Conservation (phyloP, 2,329 filamentous ascomycete species). For the Colletotrichum eremochloae region DNA sequence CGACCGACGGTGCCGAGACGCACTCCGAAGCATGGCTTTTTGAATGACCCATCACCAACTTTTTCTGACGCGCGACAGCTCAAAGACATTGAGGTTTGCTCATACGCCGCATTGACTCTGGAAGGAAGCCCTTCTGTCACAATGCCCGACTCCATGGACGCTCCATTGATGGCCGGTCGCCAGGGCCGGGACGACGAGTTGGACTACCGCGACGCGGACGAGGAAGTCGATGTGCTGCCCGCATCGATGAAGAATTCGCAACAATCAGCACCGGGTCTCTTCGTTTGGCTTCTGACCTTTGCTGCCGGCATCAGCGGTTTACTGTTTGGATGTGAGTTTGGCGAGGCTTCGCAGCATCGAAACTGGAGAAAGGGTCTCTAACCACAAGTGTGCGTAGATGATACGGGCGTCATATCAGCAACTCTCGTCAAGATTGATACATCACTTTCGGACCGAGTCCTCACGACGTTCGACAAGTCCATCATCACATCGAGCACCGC, state of each 20-base stretch:
- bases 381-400: constrained; percentile 58
- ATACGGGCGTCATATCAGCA: constrained; percentile 77
- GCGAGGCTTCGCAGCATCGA: background rate
- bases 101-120: constrained; percentile 5
- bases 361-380: constrained; percentile 11
- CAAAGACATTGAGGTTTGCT: background rate
- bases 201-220: constrained; percentile 46
- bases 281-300: constrained; percentile 73
- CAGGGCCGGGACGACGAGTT: constrained; percentile 49
- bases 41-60: constrained; percentile 27
- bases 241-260: constrained; percentile 38
- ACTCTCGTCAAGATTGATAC: constrained; percentile 74
- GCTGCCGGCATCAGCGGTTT: constrained; percentile 77
- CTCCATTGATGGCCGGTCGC: constrained; percentile 39
- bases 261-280: constrained; percentile 57
- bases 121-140: constrained; percentile 10
- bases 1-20: constrained; percentile 36
- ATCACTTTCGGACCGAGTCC: constrained; percentile 67
- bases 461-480: constrained; percentile 76
- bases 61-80: constrained; percentile 18
- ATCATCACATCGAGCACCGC: constrained; percentile 79
- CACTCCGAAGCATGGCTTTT: constrained; percentile 33
- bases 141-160: constrained; percentile 41
- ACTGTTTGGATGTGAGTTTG: constrained; percentile 73
- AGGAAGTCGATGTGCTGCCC: constrained; percentile 44